Evolutionary conservation across 352 stramenopile genomes (phyloP).

Genomic region (Pythium scleroteichum): DNA sequence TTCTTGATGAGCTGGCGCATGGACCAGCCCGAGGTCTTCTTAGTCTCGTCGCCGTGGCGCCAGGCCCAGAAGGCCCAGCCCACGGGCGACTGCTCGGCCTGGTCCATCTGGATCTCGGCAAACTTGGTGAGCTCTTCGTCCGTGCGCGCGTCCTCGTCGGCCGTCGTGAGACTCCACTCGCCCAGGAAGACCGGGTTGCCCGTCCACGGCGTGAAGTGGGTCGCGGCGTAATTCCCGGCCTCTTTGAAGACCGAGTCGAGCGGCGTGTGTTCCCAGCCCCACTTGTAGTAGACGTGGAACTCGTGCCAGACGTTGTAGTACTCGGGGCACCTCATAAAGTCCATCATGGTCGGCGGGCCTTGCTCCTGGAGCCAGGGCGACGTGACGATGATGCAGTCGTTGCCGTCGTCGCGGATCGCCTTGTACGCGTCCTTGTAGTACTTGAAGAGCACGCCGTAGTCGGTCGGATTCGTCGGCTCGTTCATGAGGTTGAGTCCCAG

Average conservation of each 20-base stretch:
- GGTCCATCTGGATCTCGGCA: constrained; percentile 33
- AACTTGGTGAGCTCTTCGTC: constrained; percentile 31
- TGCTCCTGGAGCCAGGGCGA: constrained; percentile 55
- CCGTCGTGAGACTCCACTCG: constrained; percentile 51
- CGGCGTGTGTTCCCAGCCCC: constrained; percentile 33
- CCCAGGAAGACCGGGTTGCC: constrained; percentile 53
- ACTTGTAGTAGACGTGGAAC: constrained; percentile 61
- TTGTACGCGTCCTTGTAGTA: constrained; percentile 62
- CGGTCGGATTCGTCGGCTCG: constrained; percentile 49
- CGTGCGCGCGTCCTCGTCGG: constrained; percentile 32
- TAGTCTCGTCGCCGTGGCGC: constrained; percentile 26
- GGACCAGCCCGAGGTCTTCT: constrained; percentile 25
- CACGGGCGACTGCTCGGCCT: constrained; percentile 21
- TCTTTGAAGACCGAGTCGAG: constrained; percentile 26
- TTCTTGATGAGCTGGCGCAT: constrained; percentile 28
- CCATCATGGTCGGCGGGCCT: constrained; percentile 28
- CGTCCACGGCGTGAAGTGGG: constrained; percentile 26
- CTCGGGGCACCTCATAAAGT: constrained; percentile 35
- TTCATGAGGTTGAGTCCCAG: constrained; percentile 81
- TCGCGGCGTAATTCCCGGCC: constrained; percentile 13
- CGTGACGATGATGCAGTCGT: constrained; percentile 55
- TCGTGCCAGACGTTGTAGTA: constrained; percentile 65
- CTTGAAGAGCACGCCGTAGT: constrained; percentile 39
- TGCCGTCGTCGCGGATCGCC: constrained; percentile 47
- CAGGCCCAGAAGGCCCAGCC: constrained; percentile 33